Percentiles rank a stretch among this genome's conserved stretches.
Conservation (phyloP, 164 flowering plant species). For the Berberis vulgaris region DNA sequence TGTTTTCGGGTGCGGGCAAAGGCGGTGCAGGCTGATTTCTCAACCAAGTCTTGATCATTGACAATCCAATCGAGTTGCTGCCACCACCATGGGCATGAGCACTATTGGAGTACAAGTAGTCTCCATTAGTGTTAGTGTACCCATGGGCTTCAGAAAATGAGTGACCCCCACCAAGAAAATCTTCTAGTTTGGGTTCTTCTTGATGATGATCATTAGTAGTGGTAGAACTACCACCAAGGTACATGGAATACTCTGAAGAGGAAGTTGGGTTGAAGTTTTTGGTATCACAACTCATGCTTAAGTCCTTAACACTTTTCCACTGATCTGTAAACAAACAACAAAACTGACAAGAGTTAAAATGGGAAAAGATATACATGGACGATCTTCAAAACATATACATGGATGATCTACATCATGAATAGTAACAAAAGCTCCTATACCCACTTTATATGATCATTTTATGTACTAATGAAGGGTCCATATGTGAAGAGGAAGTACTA, state of each 20-base stretch:
- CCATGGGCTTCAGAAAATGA: slow-evolving; percentile 25
- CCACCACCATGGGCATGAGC: slow-evolving; percentile 6
- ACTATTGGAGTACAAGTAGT: slow-evolving; percentile 26
- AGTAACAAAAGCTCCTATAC: too few relatives aligned
- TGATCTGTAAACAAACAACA: slow-evolving; percentile 41
- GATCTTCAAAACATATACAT: too few relatives aligned
- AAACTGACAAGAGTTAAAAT: too few relatives aligned
- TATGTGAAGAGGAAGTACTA: background rate
- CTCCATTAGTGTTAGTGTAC: slow-evolving; percentile 14
- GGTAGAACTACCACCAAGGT: slow-evolving; percentile 35
- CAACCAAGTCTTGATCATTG: slow-evolving; percentile 91
- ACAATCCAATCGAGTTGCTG: slow-evolving; percentile 49
- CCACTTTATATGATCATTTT: too few relatives aligned
- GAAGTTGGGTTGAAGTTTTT: slow-evolving; percentile 29
- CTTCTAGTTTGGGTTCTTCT: slow-evolving; percentile 73
- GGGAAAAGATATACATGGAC: too few relatives aligned
- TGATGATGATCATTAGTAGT: slow-evolving; percentile 23
- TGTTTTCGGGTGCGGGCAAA: slow-evolving; percentile 14
- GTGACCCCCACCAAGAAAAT: slow-evolving; percentile 56
- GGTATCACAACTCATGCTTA: slow-evolving; percentile 18
- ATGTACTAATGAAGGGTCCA: background rate
- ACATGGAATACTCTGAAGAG: slow-evolving; percentile 27
- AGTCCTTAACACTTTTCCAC: slow-evolving; percentile 35
- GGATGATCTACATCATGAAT: too few relatives aligned
- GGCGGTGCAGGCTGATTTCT: slow-evolving; percentile 53